Conservation (phyloP, 2,329 filamentous ascomycete species). For the Beauveria sp. region DNA sequence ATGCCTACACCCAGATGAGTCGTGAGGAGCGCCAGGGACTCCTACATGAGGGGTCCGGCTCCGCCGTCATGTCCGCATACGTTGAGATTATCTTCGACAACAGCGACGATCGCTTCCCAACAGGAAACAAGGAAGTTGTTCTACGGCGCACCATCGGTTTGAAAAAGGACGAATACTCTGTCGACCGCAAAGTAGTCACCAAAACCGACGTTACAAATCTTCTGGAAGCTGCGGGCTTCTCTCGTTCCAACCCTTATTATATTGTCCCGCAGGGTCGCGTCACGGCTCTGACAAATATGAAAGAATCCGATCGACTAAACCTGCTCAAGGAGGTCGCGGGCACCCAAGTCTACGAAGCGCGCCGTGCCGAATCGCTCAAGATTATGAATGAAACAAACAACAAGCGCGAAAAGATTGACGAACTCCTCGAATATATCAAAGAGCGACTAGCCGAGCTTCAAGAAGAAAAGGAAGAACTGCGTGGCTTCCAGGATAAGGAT, state of each 20-base stretch:
- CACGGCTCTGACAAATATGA: slow-evolving; percentile 96
- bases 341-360: slow-evolving; percentile 92
- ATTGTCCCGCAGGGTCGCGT: slow-evolving; percentile 97
- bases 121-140: slow-evolving; percentile 82
- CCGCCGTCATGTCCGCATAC: slow-evolving; percentile 98
- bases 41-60: slow-evolving; percentile 95
- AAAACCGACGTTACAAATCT: slow-evolving; percentile 93
- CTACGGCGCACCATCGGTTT: slow-evolving; percentile 89
- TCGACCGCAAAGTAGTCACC: slow-evolving; percentile 93
- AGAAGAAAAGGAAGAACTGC: slow-evolving; percentile 93
- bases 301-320: slow-evolving; percentile 82
- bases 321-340: slow-evolving; percentile 96
- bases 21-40: slow-evolving; percentile 93
- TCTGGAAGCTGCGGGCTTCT: slow-evolving; percentile 92
- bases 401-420: slow-evolving; percentile 91
- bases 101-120: slow-evolving; percentile 89
- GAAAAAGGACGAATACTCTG: slow-evolving; percentile 97
- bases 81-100: slow-evolving; percentile 99
- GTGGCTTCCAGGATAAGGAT: slow-evolving; percentile 91
- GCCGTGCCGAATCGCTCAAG: slow-evolving; percentile 83
- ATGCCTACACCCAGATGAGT: slow-evolving; percentile 93
- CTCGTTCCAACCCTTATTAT: slow-evolving; percentile 95
- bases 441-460: slow-evolving; percentile 83
- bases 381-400: slow-evolving; percentile 97
- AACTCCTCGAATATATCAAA: slow-evolving; percentile 84